Base-by-base conservation (phyloP, 305 asterid genomes). In the Coffea humblotiana region DNA sequence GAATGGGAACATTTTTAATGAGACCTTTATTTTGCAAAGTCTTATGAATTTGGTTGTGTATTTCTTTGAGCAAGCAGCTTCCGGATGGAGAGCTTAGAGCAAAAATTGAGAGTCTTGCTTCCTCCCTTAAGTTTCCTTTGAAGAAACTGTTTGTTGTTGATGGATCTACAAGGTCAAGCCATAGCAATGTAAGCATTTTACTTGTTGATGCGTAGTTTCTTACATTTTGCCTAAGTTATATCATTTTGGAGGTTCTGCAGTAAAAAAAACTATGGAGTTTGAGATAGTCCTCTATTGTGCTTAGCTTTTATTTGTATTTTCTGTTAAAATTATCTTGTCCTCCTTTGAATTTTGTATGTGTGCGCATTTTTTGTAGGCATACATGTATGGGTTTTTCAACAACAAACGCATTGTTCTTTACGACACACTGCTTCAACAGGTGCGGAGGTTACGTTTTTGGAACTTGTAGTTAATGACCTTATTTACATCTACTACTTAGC, bases 81-180 rank as follows among this genome's bases (percentile, higher is more conserved):
- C 97, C 98, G 29, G 94, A 92, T 48, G 98, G 98, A 79, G 92
- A 90, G 80, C 98, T 96, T 74, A 91, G 98, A 81, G 45, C 71
- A 88, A 94, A 94, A 88, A 93, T 96, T 78, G 99, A 94, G 86
- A 83, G 72, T 32, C 99, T 96, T 85, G 92, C 99, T 78, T 92
- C 97, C 54, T 93, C 98, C 61, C 97, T 96, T 71, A 88, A 89
- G 76, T 96, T 96, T 84, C 99, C 99, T 65, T 83, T 96, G 83
- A 94, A 89, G 93, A 96, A 92, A 84, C 85, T 96, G 88, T 94
- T 96, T 43, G 98, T 96, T 49, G 91, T 96, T 88, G 99, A 96
- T 93, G 99, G 99, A 83, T 96, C 99, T 67, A 96, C 98, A 77
- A 92, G 98, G 86, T 96, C 99, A 2, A 94, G 98, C 89, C 99